phyloP scores from a whole-genome alignment of 2,329 filamentous ascomycete genomes.

The Fusarium guadeloupense region DNA sequence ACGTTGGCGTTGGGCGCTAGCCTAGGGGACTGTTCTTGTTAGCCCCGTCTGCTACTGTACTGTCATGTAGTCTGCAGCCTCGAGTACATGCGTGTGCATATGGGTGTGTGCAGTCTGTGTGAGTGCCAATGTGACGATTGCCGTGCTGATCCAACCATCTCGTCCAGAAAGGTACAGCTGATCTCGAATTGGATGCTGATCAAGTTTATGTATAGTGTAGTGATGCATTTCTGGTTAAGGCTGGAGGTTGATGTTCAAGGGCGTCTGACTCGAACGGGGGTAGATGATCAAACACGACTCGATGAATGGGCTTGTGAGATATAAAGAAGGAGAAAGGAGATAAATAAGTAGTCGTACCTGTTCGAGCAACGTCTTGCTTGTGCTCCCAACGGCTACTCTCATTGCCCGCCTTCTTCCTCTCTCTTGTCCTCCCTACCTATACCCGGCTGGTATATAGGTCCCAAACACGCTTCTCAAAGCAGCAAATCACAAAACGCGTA shows the following conservation, averaged over 20 bases:
- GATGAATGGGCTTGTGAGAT: not conserved
- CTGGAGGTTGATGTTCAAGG: not conserved
- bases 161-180: conserved; percentile 11
- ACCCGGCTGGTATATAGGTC: conserved; percentile 10
- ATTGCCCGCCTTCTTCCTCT: conserved; percentile 11
- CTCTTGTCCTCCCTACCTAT: conserved; percentile 2
- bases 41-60: conserved; percentile 4
- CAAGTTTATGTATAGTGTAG: not conserved
- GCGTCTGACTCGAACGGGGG: not conserved
- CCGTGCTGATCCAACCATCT: conserved; percentile 7
- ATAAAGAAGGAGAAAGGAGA: not conserved
- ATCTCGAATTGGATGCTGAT: conserved; percentile 17
- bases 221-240: conserved; percentile 6
- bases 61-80: not conserved
- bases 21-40: conserved; percentile 11
- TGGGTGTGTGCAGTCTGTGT: conserved; percentile 1
- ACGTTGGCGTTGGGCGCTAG: conserved; percentile 9
- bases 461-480: not conserved
- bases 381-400: conserved; percentile 18
- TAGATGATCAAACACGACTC: not conserved
- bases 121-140: not conserved
- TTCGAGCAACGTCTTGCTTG: conserved; percentile 27
- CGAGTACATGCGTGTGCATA: conserved; percentile 15
- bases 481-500: conserved; percentile 9
- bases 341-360: conserved; percentile 19